Conservation (phyloP, 2,329 filamentous ascomycete genomes). For the Phoma sp. region DNA sequence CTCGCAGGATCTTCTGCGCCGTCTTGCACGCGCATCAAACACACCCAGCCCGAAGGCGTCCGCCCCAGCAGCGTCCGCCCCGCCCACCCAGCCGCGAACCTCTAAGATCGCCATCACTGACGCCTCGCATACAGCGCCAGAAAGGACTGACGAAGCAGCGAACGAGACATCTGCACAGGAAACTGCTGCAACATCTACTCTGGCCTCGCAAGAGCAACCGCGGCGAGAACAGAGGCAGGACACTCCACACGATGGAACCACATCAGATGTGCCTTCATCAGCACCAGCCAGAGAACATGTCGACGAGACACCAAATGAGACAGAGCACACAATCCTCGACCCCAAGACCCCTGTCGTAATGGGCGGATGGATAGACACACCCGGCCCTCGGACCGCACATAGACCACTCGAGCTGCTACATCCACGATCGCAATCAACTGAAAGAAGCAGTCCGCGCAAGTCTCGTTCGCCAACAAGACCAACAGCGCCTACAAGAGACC, state of each 20-base stretch:
- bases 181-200: slow-evolving; percentile 2
- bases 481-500: slow-evolving; percentile 2
- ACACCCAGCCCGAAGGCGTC: slow-evolving; percentile 53
- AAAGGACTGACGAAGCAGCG: not conserved
- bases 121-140: not conserved
- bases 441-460: slow-evolving; percentile 24
- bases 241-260: slow-evolving; percentile 7
- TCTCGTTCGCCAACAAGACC: slow-evolving; percentile 19
- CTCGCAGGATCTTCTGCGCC: slow-evolving; percentile 54
- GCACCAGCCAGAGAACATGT: slow-evolving; percentile 16
- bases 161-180: slow-evolving; percentile 7
- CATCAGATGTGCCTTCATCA: slow-evolving; percentile 9
- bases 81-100: slow-evolving; percentile 21
- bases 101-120: slow-evolving; percentile 18
- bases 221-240: slow-evolving; percentile 18
- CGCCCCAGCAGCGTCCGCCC: slow-evolving; percentile 26
- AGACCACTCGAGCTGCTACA: slow-evolving; percentile 14
- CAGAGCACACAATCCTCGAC: slow-evolving; percentile 27
- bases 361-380: slow-evolving; percentile 58
- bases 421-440: slow-evolving; percentile 26
- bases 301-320: slow-evolving; percentile 40
- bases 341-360: slow-evolving; percentile 55
- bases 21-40: slow-evolving; percentile 54
- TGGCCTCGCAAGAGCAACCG: not conserved
- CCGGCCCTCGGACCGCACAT: slow-evolving; percentile 37